Conservation (phyloP, 2,329 filamentous ascomycete species). For the Fragosphaeria purpurea region DNA sequence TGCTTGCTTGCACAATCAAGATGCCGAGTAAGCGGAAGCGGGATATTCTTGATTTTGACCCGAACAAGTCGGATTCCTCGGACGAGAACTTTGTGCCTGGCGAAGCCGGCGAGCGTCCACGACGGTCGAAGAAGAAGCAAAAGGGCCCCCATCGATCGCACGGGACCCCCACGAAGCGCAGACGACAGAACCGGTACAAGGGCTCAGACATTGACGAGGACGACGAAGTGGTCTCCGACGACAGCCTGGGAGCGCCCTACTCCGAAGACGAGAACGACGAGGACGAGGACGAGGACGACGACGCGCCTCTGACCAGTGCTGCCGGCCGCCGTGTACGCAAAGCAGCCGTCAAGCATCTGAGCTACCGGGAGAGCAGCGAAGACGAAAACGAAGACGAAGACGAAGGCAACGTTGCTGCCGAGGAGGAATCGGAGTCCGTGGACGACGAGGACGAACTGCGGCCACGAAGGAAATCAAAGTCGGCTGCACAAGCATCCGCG, state of each 20-base stretch:
- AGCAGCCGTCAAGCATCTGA: constrained; percentile 31
- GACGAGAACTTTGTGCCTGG: constrained; percentile 56
- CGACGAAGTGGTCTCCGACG: constrained; percentile 46
- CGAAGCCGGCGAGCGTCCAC: constrained; percentile 31
- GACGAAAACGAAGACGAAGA: constrained; percentile 25
- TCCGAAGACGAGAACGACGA: constrained; percentile 30
- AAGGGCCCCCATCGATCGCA: constrained; percentile 14
- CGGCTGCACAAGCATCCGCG: background rate
- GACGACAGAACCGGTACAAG: constrained; percentile 32
- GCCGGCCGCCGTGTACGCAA: constrained; percentile 37
- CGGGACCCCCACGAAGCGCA: constrained; percentile 11
- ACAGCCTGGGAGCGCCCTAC: constrained; percentile 41
- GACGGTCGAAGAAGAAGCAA: constrained; percentile 28
- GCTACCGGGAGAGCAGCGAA: constrained; percentile 36
- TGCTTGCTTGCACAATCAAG: constrained; percentile 9
- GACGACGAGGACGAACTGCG: constrained; percentile 26
- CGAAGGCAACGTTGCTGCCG: constrained; percentile 19
- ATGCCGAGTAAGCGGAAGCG: constrained; percentile 49
- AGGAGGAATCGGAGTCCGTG: constrained; percentile 24
- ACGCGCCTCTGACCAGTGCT: constrained; percentile 26
- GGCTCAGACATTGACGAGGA: constrained; percentile 56
- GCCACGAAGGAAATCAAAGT: constrained; percentile 26
- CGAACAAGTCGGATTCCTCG: constrained; percentile 55
- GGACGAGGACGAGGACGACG: constrained; percentile 26
- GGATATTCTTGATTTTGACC: constrained; percentile 49